Conservation (phyloP, 2,329 filamentous ascomycete species). For the Sordariomycetes sp. region DNA sequence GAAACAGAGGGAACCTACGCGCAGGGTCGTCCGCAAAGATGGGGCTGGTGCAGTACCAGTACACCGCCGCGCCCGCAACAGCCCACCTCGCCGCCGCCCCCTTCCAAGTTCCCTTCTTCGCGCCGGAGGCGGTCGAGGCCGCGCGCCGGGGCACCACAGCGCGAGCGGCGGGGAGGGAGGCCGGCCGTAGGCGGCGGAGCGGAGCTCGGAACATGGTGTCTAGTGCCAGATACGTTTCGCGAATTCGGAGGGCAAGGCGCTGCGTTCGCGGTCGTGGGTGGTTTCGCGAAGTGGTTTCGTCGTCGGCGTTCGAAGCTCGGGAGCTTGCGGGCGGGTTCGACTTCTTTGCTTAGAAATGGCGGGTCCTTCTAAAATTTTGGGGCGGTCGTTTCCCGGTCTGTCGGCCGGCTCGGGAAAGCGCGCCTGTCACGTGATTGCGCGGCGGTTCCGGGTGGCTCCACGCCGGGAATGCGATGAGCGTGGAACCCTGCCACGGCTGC, state of each 20-base stretch:
- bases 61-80: constrained; percentile 62
- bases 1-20: constrained; percentile 31
- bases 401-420: background rate
- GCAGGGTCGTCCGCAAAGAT: constrained; percentile 74
- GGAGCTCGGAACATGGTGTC: background rate
- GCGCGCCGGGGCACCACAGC: background rate
- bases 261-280: background rate
- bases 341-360: background rate
- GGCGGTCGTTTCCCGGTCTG: background rate
- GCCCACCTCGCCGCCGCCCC: constrained; percentile 60
- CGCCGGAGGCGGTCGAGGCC: constrained; percentile 8
- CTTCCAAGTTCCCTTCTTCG: constrained; percentile 72
- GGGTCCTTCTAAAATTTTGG: background rate
- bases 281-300: background rate
- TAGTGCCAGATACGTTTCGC: background rate
- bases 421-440: background rate
- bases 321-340: background rate
- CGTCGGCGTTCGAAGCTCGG: background rate
- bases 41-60: constrained; percentile 87
- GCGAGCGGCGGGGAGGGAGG: background rate
- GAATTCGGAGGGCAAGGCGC: background rate
- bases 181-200: constrained; percentile 2
- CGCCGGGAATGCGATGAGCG: background rate
- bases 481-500: background rate
- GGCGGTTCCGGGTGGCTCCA: background rate